phyloP scores from a whole-genome alignment of 2,329 filamentous ascomycete species.

The Aspergillus aculeatus region DNA sequence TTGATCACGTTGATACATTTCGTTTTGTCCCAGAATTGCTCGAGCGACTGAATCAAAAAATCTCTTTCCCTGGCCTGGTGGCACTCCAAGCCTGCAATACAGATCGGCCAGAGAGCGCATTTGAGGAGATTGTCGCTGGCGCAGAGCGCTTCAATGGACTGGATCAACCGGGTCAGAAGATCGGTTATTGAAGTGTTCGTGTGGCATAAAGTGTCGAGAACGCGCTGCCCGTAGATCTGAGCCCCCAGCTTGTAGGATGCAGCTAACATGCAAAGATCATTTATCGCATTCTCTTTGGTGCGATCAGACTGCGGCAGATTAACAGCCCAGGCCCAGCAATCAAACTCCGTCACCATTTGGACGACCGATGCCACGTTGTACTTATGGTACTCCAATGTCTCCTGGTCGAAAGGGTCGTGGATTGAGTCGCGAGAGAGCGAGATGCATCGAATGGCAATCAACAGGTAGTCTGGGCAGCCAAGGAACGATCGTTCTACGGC shows the following conservation, averaged over 20 bases:
- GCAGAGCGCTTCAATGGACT: conserved; percentile 24
- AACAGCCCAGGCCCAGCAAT: conserved; percentile 28
- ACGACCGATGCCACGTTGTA: conserved; percentile 12
- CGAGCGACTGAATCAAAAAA: conserved; percentile 25
- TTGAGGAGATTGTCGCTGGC: conserved; percentile 29
- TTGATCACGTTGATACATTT: conserved; percentile 35
- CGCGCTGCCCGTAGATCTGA: conserved; percentile 32
- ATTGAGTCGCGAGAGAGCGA: conserved; percentile 29
- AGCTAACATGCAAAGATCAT: conserved; percentile 27
- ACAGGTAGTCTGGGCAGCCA: conserved; percentile 35
- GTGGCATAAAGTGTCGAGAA: conserved; percentile 27
- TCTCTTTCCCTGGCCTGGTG: conserved; percentile 21
- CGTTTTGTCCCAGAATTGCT: conserved; percentile 31
- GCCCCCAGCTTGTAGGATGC: conserved; percentile 31
- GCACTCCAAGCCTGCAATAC: conserved; percentile 34
- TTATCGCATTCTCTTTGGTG: conserved; percentile 15
- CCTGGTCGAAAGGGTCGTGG: not conserved
- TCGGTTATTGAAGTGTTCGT: conserved; percentile 17
- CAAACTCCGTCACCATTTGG: conserved; percentile 23
- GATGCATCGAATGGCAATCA: conserved; percentile 29
- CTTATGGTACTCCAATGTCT: conserved; percentile 11
- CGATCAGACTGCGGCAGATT: conserved; percentile 16
- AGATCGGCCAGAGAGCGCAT: conserved; percentile 37
- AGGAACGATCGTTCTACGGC: conserved; percentile 36
- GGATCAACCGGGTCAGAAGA: conserved; percentile 26